A percentile compares a stretch with the other conserved stretches of the same genome.
These are phyloP conservation scores for Ilyonectria mors-panacis DNA, from an alignment of 2,329 filamentous ascomycete genomes.

Conservation along the genomic window DNA sequence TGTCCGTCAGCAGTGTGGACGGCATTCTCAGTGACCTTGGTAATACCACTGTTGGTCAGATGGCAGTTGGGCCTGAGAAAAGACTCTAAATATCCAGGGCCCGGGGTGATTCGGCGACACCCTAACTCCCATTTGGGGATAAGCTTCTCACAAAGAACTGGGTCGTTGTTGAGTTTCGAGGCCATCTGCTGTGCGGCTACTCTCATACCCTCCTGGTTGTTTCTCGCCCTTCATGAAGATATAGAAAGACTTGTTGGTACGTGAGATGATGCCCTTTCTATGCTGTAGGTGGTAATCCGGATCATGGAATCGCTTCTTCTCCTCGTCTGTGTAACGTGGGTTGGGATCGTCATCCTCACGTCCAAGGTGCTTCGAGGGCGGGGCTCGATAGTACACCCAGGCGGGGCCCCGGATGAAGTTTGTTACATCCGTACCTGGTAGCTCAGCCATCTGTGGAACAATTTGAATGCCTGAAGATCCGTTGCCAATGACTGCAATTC, in stretches of 20 bases:
- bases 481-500: constrained; percentile 42
- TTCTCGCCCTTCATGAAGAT: constrained; percentile 44
- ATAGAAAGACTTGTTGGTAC: constrained; percentile 55
- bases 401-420: constrained; percentile 54
- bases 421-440: constrained; percentile 49
- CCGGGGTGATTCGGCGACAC: constrained; percentile 40
- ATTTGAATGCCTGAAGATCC: constrained; percentile 43
- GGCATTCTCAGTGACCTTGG: constrained; percentile 36
- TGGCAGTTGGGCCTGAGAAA: constrained; percentile 40
- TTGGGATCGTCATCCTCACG: constrained; percentile 50
- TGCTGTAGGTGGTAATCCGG: constrained; percentile 67
- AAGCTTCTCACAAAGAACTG: constrained; percentile 37
- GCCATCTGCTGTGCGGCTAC: constrained; percentile 43
- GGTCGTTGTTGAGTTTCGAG: constrained; percentile 40
- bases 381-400: constrained; percentile 55
- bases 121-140: constrained; percentile 44
- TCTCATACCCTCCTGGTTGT: constrained; percentile 41
- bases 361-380: constrained; percentile 50
- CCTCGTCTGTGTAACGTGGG: constrained; percentile 51
- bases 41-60: constrained; percentile 40
- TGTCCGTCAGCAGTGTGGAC: constrained; percentile 39
- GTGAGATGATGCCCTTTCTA: constrained; percentile 55
- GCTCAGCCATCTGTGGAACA: constrained; percentile 44
- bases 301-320: constrained; percentile 66
- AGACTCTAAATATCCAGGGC: constrained; percentile 40